Base-by-base conservation (phyloP, 129 eudicot species). In the Oenanthe sinensis region DNA sequence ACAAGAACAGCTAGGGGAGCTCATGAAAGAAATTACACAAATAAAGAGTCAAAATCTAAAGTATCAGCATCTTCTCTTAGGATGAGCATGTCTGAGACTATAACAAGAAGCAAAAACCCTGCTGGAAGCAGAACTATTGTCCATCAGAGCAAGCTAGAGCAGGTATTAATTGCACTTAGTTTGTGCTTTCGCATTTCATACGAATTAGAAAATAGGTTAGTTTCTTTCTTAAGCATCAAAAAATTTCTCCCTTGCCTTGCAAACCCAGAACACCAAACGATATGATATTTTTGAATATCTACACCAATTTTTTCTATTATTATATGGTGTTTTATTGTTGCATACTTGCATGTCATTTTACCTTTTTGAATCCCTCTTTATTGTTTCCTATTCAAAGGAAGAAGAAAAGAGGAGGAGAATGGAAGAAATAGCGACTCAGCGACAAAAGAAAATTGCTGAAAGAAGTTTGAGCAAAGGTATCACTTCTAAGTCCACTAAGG, bases 401-500 rank as follows among this genome's bases (percentile, higher is more conserved):
- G 97, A 89, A 82, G 96, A 91, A 84, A 88, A 84, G 76, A 80
- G 93, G 82, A 93, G 87, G 93, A 91, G 74, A 84, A 84, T 77
- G 85, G 98, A 93, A 84, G 93, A 93, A 86, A 40, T 91, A 60
- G 60, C 69, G 50, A 36, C 78, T 80, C 91, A 84, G 82, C 89
- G 97, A 8, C 93, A 88, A 82, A 93, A 87, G 80, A 80, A 93
- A 79, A 93, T 93, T 16, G 92, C 96, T 40, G 98, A 91, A 89
- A 89, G 96, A 88, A 91, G 91, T 85, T 87, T 84, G 73, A 71
- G 79, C n/a, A 82, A 71, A 43, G 85, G 88, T 60, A 37, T 46
- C 28, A 82, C 82, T 67, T 65, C 81, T 52, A 72, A 79, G n/a
- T 30, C 76, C 6, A 76, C 84, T 5, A 86, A 52, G 70, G 84